Evolutionary conservation across 2,329 filamentous ascomycete genomes (phyloP), one percentile per base, ranked within the genome.

Genomic region (Fusarium sp.): DNA sequence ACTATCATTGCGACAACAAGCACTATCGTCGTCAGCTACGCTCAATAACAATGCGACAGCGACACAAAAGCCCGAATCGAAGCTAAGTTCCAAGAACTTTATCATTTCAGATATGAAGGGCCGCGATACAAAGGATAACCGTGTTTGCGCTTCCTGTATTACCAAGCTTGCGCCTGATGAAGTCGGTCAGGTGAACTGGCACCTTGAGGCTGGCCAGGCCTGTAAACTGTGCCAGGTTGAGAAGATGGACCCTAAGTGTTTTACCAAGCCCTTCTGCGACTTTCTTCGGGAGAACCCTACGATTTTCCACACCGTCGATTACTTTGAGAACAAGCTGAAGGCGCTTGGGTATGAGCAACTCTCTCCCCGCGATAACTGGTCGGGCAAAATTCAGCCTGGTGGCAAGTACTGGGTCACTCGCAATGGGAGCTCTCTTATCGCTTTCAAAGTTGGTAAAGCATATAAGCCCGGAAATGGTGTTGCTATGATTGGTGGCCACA

Each of bases 241-340:
- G 70, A 79, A 83, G 60, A 78, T 81, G 73, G 83, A 84, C 59
- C 88, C 90, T 9, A 90, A 91, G 77, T 86, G 86, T 66, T 97
- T 94, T 80, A 93, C 93, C 14, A 87, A 94, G 82, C 94, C 94
- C 2, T 98, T 97, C 80, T 92, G 92, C 80, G 88, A 94, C 58
- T 98, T 98, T 80, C 88, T 98, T 84, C 93, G 91, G 48, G 88
- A 93, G 70, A 97, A 98, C 79, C 96, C 96, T 1, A 98, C 96
- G 14, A 89, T 98, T 51, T 99, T 97, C 81, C 96, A 99, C 78
- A 90, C 94, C 3, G 94, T 98, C 33, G 88, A 90, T 64, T 89
- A 94, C 76, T 94, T 97, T 80, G 90, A 92, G 77, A 85, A 87
- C 63, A 91, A 94, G 77, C 87, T 98, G 52, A 85, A 88, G 70